Conservation (phyloP, 805 yeast genomes). For the Jamesozyma jinghongensis region DNA sequence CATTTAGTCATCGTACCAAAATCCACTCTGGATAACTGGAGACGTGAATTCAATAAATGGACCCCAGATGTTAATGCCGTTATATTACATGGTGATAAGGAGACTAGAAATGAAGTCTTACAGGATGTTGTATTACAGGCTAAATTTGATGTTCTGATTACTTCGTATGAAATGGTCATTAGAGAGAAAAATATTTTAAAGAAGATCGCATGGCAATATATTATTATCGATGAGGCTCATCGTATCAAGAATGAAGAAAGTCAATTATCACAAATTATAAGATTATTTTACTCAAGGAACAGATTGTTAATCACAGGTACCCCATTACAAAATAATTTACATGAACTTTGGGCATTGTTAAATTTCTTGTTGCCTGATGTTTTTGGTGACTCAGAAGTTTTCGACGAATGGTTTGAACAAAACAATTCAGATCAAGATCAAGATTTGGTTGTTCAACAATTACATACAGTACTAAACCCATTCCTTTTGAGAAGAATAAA, state of each 20-base stretch:
- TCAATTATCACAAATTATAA: conserved; percentile 82
- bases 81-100: conserved; percentile 85
- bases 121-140: conserved; percentile 53
- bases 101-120: conserved; percentile 56
- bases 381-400: conserved; percentile 81
- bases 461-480: conserved; percentile 85
- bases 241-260: conserved; percentile 93
- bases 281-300: conserved; percentile 77
- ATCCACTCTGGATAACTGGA: conserved; percentile 93
- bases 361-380: conserved; percentile 91
- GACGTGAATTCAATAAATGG: conserved; percentile 90
- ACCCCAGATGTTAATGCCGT: conserved; percentile 86
- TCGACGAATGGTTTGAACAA: conserved; percentile 79
- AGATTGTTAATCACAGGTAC: conserved; percentile 90
- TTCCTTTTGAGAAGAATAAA: conserved; percentile 83
- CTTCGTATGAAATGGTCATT: conserved; percentile 90
- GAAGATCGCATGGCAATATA: conserved; percentile 86
- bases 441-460: conserved; percentile 76
- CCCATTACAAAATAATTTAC: conserved; percentile 88
- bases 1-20: conserved; percentile 89
- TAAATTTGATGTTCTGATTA: conserved; percentile 80
- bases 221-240: conserved; percentile 93
- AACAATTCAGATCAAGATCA: conserved; percentile 46
- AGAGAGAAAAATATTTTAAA: conserved; percentile 76
- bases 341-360: conserved; percentile 91